These are phyloP conservation scores for Rhododendron simsii DNA, from an alignment of 148 eudicot species.

Conservation along the genomic window DNA sequence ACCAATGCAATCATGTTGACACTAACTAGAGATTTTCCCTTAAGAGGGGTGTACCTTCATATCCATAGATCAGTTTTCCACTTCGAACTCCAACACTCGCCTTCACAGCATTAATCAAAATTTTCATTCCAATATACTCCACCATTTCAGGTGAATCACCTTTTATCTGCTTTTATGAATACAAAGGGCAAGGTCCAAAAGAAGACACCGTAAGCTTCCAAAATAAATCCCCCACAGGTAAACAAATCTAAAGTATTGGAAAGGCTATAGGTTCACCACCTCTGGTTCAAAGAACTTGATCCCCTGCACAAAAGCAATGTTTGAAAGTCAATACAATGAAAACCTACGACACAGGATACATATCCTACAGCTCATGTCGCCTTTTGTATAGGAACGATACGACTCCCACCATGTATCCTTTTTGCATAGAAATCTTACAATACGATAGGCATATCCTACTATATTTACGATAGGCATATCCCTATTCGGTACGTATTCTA, in stretches of 20 bases:
- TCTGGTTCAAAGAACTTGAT: constrained; percentile 99
- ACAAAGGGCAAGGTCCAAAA: constrained; percentile 17
- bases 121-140: constrained; percentile 86
- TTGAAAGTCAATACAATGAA: not conserved
- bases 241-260: constrained; percentile 3
- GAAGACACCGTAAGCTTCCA: not conserved
- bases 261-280: constrained; percentile 48
- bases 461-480: not conserved
- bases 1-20: not conserved
- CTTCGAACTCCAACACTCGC: constrained; percentile 51
- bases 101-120: constrained; percentile 73
- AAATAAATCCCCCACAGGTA: constrained; percentile 10
- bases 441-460: not conserved
- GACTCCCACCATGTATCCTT: not conserved
- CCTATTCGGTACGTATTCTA: not conserved
- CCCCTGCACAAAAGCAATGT: constrained; percentile 52
- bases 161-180: constrained; percentile 63
- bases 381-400: not conserved
- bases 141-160: constrained; percentile 97
- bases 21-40: not conserved
- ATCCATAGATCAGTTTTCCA: constrained; percentile 82
- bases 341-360: not conserved
- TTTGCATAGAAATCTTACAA: not conserved
- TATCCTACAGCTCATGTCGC: not conserved
- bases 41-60: constrained; percentile 54